These are phyloP conservation scores for Hypomyces perniciosus DNA, from an alignment of 2,329 filamentous ascomycete genomes.

Conservation along the genomic window DNA sequence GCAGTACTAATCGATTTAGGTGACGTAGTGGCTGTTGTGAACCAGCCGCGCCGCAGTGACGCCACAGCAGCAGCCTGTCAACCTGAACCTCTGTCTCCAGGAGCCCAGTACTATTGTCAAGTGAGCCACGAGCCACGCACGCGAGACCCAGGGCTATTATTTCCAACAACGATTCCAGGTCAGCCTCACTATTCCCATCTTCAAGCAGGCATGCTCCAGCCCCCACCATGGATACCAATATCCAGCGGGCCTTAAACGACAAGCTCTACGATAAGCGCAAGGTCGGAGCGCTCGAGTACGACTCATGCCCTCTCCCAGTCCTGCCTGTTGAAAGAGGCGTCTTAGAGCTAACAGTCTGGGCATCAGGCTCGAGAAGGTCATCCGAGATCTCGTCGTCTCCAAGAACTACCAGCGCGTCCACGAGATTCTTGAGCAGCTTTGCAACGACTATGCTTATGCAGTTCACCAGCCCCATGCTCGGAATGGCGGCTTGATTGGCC, in stretches of 20 bases:
- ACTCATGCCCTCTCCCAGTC: conserved; percentile 17
- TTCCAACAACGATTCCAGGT: too few relatives aligned
- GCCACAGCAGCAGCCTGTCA: too few relatives aligned
- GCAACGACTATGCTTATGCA: conserved; percentile 95
- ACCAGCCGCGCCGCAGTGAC: too few relatives aligned
- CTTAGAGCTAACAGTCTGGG: conserved; percentile 13
- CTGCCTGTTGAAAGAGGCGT: background rate
- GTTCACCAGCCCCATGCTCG: conserved; percentile 94
- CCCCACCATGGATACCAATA: conserved; percentile 70
- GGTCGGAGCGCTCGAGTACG: conserved; percentile 90
- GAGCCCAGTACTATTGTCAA: too few relatives aligned
- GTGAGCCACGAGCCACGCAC: too few relatives aligned
- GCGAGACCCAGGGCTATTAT: too few relatives aligned
- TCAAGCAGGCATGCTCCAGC: conserved; percentile 12
- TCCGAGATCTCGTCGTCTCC: conserved; percentile 72
- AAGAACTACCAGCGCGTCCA: conserved; percentile 76
- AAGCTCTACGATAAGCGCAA: conserved; percentile 99
- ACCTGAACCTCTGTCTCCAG: too few relatives aligned
- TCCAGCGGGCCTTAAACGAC: conserved; percentile 89
- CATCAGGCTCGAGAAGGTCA: conserved; percentile 76
- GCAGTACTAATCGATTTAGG: too few relatives aligned
- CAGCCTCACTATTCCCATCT: background rate
- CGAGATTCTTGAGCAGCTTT: conserved; percentile 89
- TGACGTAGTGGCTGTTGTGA: too few relatives aligned
- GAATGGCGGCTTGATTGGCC: conserved; percentile 91